These are phyloP conservation scores for Lolium rigidum DNA, from an alignment of 176 grass and related monocot species.

Conservation along the genomic window DNA sequence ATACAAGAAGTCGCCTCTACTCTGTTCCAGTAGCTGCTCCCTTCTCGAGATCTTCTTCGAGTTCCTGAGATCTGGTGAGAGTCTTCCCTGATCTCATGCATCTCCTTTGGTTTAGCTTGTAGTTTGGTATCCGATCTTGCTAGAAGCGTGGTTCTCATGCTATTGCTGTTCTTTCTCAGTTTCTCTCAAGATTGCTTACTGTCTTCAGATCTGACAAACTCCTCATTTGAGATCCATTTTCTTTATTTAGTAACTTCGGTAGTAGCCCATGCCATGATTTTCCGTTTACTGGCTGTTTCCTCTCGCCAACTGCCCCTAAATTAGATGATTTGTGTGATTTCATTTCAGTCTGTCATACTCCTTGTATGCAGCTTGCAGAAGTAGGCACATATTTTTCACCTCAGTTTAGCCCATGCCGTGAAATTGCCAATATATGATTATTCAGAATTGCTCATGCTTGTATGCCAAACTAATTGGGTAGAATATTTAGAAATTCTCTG, in stretches of 20 bases:
- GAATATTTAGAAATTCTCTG: neutral
- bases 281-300: neutral
- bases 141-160: neutral
- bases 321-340: conserved; percentile 9
- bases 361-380: conserved; percentile 2
- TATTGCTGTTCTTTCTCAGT: neutral
- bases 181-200: conserved; percentile 11
- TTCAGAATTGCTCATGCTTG: neutral
- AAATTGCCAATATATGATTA: neutral
- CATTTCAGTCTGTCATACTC: neutral
- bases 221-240: neutral
- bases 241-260: neutral
- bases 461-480: neutral
- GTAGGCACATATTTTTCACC: neutral
- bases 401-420: conserved; percentile 11
- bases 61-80: conserved; percentile 57
- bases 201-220: conserved; percentile 40
- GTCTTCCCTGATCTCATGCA: conserved; percentile 6
- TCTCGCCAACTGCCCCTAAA: neutral
- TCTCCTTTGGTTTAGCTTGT: conserved; percentile 4
- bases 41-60: conserved; percentile 32
- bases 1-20: conserved; percentile 30
- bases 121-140: neutral
- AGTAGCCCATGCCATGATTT: conserved; percentile 1
- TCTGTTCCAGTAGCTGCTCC: neutral